A percentile compares a stretch with the other conserved stretches of the same genome.
These are phyloP conservation scores for Silene latifolia DNA, from an alignment of 148 eudicot species.

Conservation along the genomic window DNA sequence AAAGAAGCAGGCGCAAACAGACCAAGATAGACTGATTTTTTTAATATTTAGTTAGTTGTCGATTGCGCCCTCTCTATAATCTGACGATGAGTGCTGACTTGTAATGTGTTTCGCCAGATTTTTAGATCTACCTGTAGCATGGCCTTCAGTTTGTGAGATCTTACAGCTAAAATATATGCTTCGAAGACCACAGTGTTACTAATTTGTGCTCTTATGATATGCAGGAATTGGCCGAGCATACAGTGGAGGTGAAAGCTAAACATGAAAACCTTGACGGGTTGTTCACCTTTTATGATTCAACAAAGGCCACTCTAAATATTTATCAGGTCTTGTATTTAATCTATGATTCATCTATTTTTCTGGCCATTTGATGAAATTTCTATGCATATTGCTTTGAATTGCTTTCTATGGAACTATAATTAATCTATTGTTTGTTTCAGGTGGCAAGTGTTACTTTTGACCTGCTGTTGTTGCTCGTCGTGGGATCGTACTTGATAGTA, in stretches of 20 bases:
- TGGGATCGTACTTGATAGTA: conserved; percentile 87
- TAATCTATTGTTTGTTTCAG: conserved; percentile 40
- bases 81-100: not conserved
- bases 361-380: not conserved
- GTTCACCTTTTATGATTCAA: conserved; percentile 80
- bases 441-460: conserved; percentile 96
- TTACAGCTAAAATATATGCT: not conserved
- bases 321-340: conserved; percentile 60
- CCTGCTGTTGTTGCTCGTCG: conserved; percentile 76
- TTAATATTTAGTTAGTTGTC: not conserved
- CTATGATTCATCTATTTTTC: not conserved
- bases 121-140: not conserved
- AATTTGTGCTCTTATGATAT: not conserved
- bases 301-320: conserved; percentile 56
- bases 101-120: not conserved
- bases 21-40: not conserved
- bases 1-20: not conserved
- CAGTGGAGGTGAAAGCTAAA: conserved; percentile 67
- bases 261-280: conserved; percentile 73
- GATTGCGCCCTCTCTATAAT: not conserved
- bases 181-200: no score
- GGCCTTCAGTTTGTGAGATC: not conserved
- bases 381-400: not conserved
- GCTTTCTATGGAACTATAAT: not conserved
- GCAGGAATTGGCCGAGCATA: conserved; percentile 80